These are phyloP conservation scores for Asclepias syriaca DNA, from an alignment of 257 asterid genomes.

Conservation along the genomic window DNA sequence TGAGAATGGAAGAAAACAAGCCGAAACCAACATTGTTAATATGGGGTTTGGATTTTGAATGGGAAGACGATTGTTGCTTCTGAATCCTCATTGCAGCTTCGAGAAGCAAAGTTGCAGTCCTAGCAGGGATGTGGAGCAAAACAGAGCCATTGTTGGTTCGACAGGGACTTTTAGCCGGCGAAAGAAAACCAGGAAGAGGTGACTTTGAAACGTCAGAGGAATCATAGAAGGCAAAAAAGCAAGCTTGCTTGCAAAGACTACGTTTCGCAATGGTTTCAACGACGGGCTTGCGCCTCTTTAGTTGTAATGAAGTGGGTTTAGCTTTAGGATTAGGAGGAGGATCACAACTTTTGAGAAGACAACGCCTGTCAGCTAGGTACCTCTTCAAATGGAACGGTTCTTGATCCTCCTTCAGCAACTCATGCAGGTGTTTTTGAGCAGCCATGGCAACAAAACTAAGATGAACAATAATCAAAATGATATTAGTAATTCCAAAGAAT, in stretches of 20 bases:
- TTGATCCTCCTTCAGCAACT: constrained; percentile 69
- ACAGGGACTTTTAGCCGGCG: constrained; percentile 50
- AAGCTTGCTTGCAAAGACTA: constrained; percentile 46
- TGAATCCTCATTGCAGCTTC: constrained; percentile 89
- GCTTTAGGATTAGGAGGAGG: not conserved
- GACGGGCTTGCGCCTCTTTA: constrained; percentile 32
- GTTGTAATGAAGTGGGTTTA: constrained; percentile 22
- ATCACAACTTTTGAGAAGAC: constrained; percentile 27
- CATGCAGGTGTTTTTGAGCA: constrained; percentile 44
- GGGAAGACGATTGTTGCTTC: constrained; percentile 32
- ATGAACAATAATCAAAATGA: not conserved
- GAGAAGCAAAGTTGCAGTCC: constrained; percentile 57
- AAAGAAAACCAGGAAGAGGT: constrained; percentile 41
- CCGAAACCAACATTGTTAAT: constrained; percentile 40
- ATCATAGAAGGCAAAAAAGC: constrained; percentile 49
- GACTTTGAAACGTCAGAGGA: constrained; percentile 59
- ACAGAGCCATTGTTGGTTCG: constrained; percentile 37
- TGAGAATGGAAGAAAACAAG: constrained; percentile 53
- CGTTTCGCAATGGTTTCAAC: constrained; percentile 14
- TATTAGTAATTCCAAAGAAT: not conserved
- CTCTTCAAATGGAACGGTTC: constrained; percentile 65
- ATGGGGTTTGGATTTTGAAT: constrained; percentile 31
- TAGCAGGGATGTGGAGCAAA: constrained; percentile 57
- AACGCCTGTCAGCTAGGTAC: constrained; percentile 45
- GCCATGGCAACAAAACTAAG: constrained; percentile 7